These are phyloP conservation scores for Tulasnella sp. DNA, from an alignment of 768 basidiomycete genomes.

Conservation along the genomic window DNA sequence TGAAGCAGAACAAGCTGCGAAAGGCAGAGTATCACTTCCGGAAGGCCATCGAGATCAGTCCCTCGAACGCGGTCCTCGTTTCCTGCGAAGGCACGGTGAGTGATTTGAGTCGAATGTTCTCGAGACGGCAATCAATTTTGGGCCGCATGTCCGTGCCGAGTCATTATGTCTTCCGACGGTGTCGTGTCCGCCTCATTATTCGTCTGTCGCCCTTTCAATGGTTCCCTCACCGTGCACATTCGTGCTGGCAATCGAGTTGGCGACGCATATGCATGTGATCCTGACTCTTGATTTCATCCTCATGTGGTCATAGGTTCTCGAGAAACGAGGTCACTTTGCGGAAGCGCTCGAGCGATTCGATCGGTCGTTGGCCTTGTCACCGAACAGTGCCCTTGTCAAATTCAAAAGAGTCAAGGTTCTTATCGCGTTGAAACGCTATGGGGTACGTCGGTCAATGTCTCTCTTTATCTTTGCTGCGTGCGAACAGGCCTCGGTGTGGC, in stretches of 20 bases:
- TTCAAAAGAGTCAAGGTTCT: constrained; percentile 90
- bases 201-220: neutral
- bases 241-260: neutral
- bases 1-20: constrained; percentile 84
- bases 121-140: neutral
- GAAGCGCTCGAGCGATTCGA: constrained; percentile 73
- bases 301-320: constrained; percentile 55
- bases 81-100: constrained; percentile 94
- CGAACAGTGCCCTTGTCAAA: constrained; percentile 84
- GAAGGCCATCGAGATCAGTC: constrained; percentile 84
- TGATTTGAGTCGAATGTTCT: constrained; percentile 20
- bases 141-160: neutral
- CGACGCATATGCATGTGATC: constrained; percentile 3
- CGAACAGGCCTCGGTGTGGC: constrained; percentile 15
- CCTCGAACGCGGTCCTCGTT: constrained; percentile 86
- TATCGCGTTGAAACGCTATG: constrained; percentile 71
- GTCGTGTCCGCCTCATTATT: neutral
- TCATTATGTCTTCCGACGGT: neutral
- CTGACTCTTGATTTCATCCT: constrained; percentile 1
- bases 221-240: too few species aligned
- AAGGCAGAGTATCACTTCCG: constrained; percentile 96
- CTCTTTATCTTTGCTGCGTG: neutral
- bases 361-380: constrained; percentile 63
- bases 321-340: constrained; percentile 67
- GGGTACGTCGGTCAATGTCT: constrained; percentile 40